Base-by-base conservation (phyloP, 192 early-diverging fungal species). In the Gryganskiella cystojenkinii region DNA sequence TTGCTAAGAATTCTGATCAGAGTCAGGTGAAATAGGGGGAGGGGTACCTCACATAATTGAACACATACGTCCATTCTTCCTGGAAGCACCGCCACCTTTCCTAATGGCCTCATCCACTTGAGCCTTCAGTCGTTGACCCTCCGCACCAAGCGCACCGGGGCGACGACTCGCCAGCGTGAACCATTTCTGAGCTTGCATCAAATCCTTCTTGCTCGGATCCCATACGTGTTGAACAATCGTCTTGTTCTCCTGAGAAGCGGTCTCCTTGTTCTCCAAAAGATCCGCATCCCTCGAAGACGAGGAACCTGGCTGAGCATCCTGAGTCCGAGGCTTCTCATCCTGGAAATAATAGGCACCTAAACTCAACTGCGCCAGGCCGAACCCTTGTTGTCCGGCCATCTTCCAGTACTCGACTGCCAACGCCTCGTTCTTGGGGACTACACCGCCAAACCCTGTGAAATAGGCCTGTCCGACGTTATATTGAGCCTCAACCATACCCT, bases 401-500 rank as follows among this genome's bases (percentile, higher is more conserved):
- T 72, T 70, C 65, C 80, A 85, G 54, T 81, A 87, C 54, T 85
- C 84, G 20, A 78, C 79, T 0, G 86, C 86, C 56, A 82, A 55
- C 28, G 74, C 81, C 37, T 65, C 53, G 27, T 85, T 85, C 43
- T 80, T 66, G 35, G 81, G 64, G 0, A 84, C 79, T 9, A 40
- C 37, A 9, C 37, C 37, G 0, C 86, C 86, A 45, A 80, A 31
- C 8, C 86, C 86, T 4, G 66, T 65, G 20, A 87, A 67, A 37
- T 80, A 87, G 0, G 79, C 62, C 2, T 70, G 49, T 0, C 80
- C 86, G 0, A 87, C 76, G 52, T 87, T 87, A 47, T 87, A 87
- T 33, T 87, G 86, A 9, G 86, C 86, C 59, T 87, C 84, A 13
- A 84, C 61, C 46, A 87, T 33, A 3, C 83, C 86, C 62, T 80